A percentile compares a stretch with the other conserved stretches of the same genome.
Evolutionary conservation across 257 asterid species (phyloP).

Genomic region (Solanum tarapatanum): DNA sequence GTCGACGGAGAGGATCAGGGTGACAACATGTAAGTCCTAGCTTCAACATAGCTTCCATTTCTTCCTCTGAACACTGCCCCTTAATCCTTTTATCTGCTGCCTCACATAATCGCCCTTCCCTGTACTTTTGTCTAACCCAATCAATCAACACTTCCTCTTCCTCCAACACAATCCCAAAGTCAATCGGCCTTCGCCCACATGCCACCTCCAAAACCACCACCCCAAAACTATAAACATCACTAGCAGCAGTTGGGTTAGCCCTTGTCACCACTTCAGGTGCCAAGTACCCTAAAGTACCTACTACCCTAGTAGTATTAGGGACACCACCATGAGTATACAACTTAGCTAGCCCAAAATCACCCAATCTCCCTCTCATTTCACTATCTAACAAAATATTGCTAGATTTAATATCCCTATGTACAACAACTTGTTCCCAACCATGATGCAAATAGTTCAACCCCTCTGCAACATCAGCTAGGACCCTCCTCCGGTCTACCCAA

Average conservation of each 20-base stretch:
- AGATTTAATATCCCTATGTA: constrained; percentile 80
- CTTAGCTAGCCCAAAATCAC: constrained; percentile 78
- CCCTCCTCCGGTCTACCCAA: constrained; percentile 57
- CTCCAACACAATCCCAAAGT: constrained; percentile 27
- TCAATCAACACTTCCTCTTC: constrained; percentile 70
- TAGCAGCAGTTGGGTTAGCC: constrained; percentile 60
- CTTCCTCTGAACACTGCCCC: constrained; percentile 49
- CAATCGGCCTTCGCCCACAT: constrained; percentile 64
- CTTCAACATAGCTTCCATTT: constrained; percentile 62
- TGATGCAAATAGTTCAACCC: constrained; percentile 65
- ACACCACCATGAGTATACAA: constrained; percentile 58
- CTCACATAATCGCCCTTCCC: constrained; percentile 43
- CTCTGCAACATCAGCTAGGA: constrained; percentile 61
- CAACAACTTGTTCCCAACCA: constrained; percentile 82
- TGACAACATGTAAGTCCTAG: constrained; percentile 75
- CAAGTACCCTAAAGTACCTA: constrained; percentile 72
- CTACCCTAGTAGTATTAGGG: constrained; percentile 80
- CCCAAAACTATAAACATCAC: constrained; percentile 76
- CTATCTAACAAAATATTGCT: constrained; percentile 63
- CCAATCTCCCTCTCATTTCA: constrained; percentile 70
- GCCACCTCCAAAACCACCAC: constrained; percentile 73
- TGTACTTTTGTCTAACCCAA: constrained; percentile 57
- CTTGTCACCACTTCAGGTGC: constrained; percentile 76
- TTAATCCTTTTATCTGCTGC: constrained; percentile 53
- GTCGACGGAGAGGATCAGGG: constrained; percentile 70